phyloP scores from a whole-genome alignment of 2,329 filamentous ascomycete genomes.

The Cercospora berteroae region DNA sequence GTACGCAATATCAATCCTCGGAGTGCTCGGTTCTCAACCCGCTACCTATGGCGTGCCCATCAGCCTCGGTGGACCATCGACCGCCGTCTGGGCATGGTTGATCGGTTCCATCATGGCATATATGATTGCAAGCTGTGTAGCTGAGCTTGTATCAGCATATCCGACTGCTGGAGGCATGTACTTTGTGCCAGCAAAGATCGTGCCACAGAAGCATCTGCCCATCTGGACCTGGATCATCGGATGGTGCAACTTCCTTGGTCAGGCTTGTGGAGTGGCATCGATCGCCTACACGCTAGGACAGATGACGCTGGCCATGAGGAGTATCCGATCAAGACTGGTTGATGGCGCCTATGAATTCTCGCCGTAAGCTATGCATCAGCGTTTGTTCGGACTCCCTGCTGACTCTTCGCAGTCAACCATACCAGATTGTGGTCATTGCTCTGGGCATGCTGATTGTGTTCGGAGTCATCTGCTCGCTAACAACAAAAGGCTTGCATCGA shows the following conservation, averaged over 20 bases:
- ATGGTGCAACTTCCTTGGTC: slow-evolving; percentile 63
- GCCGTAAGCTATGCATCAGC: slow-evolving; percentile 48
- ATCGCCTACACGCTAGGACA: slow-evolving; percentile 63
- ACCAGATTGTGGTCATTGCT: slow-evolving; percentile 59
- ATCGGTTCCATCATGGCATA: slow-evolving; percentile 63
- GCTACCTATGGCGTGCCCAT: slow-evolving; percentile 62
- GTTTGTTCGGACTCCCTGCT: background rate
- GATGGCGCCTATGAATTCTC: slow-evolving; percentile 54
- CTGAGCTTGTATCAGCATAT: slow-evolving; percentile 64
- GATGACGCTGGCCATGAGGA: slow-evolving; percentile 61
- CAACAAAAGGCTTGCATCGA: slow-evolving; percentile 58
- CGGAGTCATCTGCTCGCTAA: slow-evolving; percentile 62
- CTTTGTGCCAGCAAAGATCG: slow-evolving; percentile 65
- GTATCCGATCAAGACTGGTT: slow-evolving; percentile 59
- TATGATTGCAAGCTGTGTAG: slow-evolving; percentile 64
- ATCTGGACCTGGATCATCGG: slow-evolving; percentile 65
- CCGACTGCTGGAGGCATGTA: slow-evolving; percentile 68
- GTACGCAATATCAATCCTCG: slow-evolving; percentile 64
- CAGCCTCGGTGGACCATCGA: slow-evolving; percentile 59
- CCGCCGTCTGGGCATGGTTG: slow-evolving; percentile 65
- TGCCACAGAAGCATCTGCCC: slow-evolving; percentile 58
- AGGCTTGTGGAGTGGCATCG: slow-evolving; percentile 62
- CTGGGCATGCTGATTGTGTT: slow-evolving; percentile 56
- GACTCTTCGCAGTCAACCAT: slow-evolving; percentile 49
- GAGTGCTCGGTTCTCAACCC: slow-evolving; percentile 64